phyloP scores from a whole-genome alignment of 2,329 filamentous ascomycete species.

The Aspergillus uvarum region DNA sequence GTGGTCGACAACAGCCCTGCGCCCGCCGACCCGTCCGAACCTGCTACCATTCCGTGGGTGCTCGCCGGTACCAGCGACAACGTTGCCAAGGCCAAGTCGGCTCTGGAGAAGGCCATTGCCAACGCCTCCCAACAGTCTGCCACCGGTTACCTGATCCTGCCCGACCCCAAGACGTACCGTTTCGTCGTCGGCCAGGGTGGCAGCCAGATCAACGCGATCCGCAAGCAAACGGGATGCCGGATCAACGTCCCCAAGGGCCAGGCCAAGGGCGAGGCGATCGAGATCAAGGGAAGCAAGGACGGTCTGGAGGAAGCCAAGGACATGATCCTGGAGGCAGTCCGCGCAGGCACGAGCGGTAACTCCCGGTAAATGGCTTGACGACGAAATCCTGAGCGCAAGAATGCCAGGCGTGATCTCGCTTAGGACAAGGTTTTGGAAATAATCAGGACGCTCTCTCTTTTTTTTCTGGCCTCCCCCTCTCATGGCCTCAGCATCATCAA shows the following conservation, averaged over 20 bases:
- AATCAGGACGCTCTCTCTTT: neutral
- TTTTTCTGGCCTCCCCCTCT: neutral
- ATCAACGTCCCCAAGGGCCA: slow-evolving; percentile 90
- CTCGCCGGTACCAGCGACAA: slow-evolving; percentile 76
- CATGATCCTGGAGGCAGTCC: slow-evolving; percentile 81
- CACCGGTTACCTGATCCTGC: slow-evolving; percentile 83
- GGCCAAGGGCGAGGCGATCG: slow-evolving; percentile 74
- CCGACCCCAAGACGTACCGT: slow-evolving; percentile 85
- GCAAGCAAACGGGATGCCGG: slow-evolving; percentile 87
- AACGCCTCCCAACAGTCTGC: slow-evolving; percentile 53
- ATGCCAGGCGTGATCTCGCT: neutral
- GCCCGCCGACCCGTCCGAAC: slow-evolving; percentile 29
- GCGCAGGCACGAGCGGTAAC: slow-evolving; percentile 37
- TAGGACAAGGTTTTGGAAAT: neutral
- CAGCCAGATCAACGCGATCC: slow-evolving; percentile 87
- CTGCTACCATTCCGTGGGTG: slow-evolving; percentile 71
- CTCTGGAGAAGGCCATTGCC: slow-evolving; percentile 70
- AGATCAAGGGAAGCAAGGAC: slow-evolving; percentile 76
- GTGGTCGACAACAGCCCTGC: slow-evolving; percentile 58
- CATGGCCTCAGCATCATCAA: neutral
- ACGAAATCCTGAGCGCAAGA: neutral
- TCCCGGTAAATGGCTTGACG: slow-evolving; percentile 11
- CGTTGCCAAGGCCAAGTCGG: slow-evolving; percentile 75
- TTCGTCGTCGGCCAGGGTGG: slow-evolving; percentile 87
- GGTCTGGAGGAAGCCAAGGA: slow-evolving; percentile 85